These are phyloP conservation scores for Desmodesmus armatus DNA, from an alignment of 139 green algal genomes.

Conservation along the genomic window DNA sequence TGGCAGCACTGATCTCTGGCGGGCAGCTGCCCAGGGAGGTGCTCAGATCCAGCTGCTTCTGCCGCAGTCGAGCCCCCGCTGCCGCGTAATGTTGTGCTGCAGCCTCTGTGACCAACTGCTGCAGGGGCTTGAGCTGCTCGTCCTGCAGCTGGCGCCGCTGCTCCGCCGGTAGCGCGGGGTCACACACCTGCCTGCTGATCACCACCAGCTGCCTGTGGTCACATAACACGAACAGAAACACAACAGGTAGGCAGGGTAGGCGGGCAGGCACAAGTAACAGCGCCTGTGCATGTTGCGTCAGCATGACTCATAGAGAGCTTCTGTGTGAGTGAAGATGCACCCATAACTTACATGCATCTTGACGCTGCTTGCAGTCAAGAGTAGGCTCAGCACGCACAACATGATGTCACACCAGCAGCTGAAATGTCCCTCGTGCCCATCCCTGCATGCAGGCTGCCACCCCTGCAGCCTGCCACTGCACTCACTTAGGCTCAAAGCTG, in stretches of 20 bases:
- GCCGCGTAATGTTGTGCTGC: conserved; percentile 25
- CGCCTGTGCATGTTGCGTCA: no score
- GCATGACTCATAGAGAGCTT: no score
- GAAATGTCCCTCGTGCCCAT: background rate
- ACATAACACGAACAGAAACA: background rate
- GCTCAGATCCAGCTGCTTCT: conserved; percentile 18
- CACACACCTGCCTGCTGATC: conserved; percentile 15
- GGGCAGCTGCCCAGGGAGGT: conserved; percentile 30
- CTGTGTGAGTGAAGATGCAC: no score
- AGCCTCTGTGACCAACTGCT: conserved; percentile 11
- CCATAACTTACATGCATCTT: no score
- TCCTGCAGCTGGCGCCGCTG: conserved; percentile 4
- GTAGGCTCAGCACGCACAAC: background rate
- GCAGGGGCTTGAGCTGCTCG: background rate
- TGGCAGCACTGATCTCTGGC: conserved; percentile 25
- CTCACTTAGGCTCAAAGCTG: conserved; percentile 20
- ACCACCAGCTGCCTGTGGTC: conserved; percentile 16
- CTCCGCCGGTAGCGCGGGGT: background rate
- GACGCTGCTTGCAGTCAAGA: no score
- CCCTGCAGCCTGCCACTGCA: no score
- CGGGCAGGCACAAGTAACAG: no score
- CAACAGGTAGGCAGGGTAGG: no score
- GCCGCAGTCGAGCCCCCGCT: background rate
- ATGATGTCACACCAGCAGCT: background rate
- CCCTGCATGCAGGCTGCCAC: background rate